Conservation (phyloP, 371 early-diverging fungal species). For the Encephalitozoon romaleae region DNA sequence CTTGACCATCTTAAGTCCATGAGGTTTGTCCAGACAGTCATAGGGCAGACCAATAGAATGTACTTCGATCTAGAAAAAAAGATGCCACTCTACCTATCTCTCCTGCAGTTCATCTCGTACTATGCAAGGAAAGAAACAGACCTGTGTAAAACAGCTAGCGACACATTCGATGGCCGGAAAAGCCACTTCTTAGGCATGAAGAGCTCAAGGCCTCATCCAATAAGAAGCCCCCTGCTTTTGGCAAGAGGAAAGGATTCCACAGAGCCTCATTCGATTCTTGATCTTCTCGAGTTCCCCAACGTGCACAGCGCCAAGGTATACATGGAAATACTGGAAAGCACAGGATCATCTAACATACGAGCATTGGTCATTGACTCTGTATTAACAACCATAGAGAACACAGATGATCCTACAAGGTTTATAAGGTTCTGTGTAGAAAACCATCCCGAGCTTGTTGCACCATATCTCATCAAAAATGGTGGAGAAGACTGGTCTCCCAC, state of each 20-base stretch:
- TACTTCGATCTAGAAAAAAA: background rate
- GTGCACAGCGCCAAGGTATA: background rate
- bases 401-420: conserved; percentile 2
- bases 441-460: background rate
- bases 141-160: background rate
- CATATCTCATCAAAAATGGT: background rate
- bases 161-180: background rate
- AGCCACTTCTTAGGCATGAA: too few species aligned
- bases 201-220: background rate
- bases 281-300: conserved; percentile 1
- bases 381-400: background rate
- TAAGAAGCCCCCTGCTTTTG: background rate
- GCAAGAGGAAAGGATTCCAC: background rate
- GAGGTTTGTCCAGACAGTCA: background rate
- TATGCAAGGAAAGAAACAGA: background rate
- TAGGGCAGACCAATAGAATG: background rate
- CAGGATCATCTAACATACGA: background rate
- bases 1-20: background rate
- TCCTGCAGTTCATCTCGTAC: background rate
- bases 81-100: background rate
- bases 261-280: background rate
- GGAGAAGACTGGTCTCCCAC: background rate
- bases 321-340: background rate
- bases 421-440: background rate
- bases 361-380: conserved; percentile 1